These are phyloP conservation scores for Erucastrum elatum DNA, from an alignment of 345 rosid species.

Conservation along the genomic window DNA sequence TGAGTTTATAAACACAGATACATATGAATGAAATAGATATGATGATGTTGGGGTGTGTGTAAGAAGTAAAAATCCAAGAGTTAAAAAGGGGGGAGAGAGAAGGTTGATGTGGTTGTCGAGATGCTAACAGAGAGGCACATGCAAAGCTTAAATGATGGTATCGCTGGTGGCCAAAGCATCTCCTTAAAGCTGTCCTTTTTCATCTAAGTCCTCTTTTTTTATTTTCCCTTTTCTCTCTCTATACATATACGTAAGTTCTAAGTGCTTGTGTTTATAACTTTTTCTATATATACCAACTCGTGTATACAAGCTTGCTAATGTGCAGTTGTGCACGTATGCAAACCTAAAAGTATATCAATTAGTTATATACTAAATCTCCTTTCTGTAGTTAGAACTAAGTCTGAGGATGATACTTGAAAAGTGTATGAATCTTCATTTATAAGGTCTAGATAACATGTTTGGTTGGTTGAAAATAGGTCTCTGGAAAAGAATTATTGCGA, in stretches of 20 bases:
- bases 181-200: slow-evolving; percentile 43
- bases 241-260: background rate
- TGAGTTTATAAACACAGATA: background rate
- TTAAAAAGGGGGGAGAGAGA: slow-evolving; percentile 29
- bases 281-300: background rate
- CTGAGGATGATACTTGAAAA: slow-evolving; percentile 9
- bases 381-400: background rate
- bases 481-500: slow-evolving; percentile 13
- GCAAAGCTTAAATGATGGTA: slow-evolving; percentile 47
- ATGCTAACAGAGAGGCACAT: slow-evolving; percentile 47
- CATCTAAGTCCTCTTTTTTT: slow-evolving; percentile 21
- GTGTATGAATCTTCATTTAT: slow-evolving; percentile 1
- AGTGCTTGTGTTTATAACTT: background rate
- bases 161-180: slow-evolving; percentile 44
- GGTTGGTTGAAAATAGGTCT: slow-evolving; percentile 21
- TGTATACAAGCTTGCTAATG: background rate
- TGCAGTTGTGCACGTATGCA: slow-evolving; percentile 13
- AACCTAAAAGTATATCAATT: slow-evolving; percentile 16
- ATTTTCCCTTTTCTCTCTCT: slow-evolving; percentile 21
- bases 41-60: slow-evolving; percentile 42
- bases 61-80: slow-evolving; percentile 40
- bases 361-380: background rate
- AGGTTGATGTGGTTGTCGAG: slow-evolving; percentile 44
- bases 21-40: slow-evolving; percentile 10
- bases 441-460: background rate